Evolutionary conservation across 495 filamentous ascomycete genomes (phyloP), one percentile per base, ranked within the genome.

Genomic region (Barbatosphaeria neglecta): DNA sequence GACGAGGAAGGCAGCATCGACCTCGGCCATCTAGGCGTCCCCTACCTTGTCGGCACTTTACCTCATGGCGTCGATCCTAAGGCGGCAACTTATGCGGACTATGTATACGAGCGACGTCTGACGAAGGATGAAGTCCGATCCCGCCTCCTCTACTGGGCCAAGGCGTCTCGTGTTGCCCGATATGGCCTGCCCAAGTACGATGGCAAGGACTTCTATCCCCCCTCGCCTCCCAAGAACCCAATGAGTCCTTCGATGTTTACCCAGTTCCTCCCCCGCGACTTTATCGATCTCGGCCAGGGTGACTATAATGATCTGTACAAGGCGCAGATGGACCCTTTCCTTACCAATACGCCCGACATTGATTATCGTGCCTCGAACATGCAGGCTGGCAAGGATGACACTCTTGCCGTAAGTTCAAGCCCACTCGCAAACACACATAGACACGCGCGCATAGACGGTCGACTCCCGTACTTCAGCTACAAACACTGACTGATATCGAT

Each of bases 161-260:
- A 65, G 15, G 62, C 68, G 17, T 60, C 69, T 37, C 62, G 53
- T 41, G 53, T 57, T n/a, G 56, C 57, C 18, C 57, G 62, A 31
- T 55, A 52, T n/a, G 70, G 73, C 13, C 52, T 78, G 16, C 75
- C 75, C 25, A 77, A 74, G 51, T 78, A 68, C 44, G 73, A 78
- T 43, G 75, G 75, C 1, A 74, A 73, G 54, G 65, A 77, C 47
- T 78, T 78, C 53, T 76, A 77, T 47, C 72, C 70, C 3, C 57
- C 74, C 3, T 77, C 74, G 1, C 71, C 73, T 0, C 50, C 56
- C 43, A 75, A 72, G 52, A 52, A 60, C 38, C 37, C 25, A n/a
- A n/a, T n/a, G n/a, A n/a, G n/a, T n/a, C n/a, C n/a, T n/a, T n/a
- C n/a, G n/a, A n/a, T n/a, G n/a, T n/a, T n/a, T n/a, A n/a, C n/a